Percentiles rank a stretch among this genome's conserved stretches.
phyloP scores from a whole-genome alignment of 768 basidiomycete genomes.

The Phylloporus sp. region DNA sequence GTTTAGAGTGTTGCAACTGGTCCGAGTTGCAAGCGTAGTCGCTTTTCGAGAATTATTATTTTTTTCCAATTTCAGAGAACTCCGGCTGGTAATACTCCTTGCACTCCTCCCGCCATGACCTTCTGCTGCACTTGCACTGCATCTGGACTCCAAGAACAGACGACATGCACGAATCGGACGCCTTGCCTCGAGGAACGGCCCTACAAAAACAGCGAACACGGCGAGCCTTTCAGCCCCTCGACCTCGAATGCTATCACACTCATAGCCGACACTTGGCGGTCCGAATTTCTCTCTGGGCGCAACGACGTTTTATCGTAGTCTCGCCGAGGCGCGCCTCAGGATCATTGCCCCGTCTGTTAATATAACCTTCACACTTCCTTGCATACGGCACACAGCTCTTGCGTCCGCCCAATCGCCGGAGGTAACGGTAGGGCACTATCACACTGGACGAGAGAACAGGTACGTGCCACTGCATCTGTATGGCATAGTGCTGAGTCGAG shows the following conservation, averaged over 20 bases:
- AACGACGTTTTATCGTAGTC: background rate
- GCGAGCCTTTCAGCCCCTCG: background rate
- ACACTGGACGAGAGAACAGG: constrained; percentile 1
- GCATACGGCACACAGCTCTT: constrained; percentile 13
- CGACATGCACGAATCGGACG: background rate
- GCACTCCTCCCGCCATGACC: constrained; percentile 25
- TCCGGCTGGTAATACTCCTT: constrained; percentile 28
- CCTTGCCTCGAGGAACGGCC: constrained; percentile 2
- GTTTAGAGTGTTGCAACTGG: background rate
- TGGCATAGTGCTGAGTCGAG: constrained; percentile 1
- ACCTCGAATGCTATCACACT: constrained; percentile 8
- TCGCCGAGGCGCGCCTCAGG: constrained; percentile 3
- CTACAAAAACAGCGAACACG: constrained; percentile 1
- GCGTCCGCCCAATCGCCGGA: constrained; percentile 24
- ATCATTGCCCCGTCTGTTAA: constrained; percentile 16
- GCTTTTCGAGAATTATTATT: constrained; percentile 31
- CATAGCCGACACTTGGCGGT: background rate
- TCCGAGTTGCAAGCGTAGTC: constrained; percentile 7
- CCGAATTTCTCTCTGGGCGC: constrained; percentile 2
- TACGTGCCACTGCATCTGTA: constrained; percentile 9
- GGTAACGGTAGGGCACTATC: background rate
- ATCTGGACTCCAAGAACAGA: constrained; percentile 7
- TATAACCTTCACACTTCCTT: constrained; percentile 18
- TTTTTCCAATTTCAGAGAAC: constrained; percentile 28
- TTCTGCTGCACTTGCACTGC: constrained; percentile 5